phyloP scores from a whole-genome alignment of 179 eudicot species.

The Carnegiea gigantea region DNA sequence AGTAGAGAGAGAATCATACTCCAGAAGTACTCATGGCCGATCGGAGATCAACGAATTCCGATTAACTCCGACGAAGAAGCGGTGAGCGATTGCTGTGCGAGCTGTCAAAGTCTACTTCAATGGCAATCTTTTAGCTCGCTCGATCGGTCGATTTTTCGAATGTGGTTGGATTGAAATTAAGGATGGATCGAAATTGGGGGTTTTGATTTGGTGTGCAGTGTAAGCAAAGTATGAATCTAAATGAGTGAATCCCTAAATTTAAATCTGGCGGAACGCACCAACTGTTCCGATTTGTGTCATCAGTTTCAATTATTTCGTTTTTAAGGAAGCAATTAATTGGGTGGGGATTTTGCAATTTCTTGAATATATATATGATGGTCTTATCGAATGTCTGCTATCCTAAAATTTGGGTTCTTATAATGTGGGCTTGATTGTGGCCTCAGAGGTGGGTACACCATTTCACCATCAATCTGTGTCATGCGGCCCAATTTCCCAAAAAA shows the following conservation, averaged over 20 bases:
- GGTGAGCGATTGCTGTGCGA: neutral
- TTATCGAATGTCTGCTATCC: no score
- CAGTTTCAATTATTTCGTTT: neutral
- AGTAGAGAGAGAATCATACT: neutral
- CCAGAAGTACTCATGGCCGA: slow-evolving; percentile 9
- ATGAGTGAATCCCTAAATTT: neutral
- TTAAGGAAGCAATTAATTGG: neutral
- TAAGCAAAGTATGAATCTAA: neutral
- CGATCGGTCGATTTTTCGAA: neutral
- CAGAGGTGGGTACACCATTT: no score
- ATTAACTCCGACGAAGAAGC: neutral
- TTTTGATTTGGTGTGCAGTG: neutral
- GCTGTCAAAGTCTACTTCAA: neutral
- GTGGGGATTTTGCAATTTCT: neutral
- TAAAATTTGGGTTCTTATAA: no score
- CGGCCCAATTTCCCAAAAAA: no score
- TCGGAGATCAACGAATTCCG: neutral
- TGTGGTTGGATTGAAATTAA: neutral
- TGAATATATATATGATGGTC: neutral
- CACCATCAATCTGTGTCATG: no score
- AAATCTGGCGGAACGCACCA: neutral
- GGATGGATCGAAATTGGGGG: neutral
- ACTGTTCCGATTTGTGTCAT: neutral
- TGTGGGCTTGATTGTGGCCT: no score
- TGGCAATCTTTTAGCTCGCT: neutral